Percentiles rank a stretch among this genome's conserved stretches.
phyloP scores from a whole-genome alignment of 257 asterid genomes.

The Solanum rostratum region DNA sequence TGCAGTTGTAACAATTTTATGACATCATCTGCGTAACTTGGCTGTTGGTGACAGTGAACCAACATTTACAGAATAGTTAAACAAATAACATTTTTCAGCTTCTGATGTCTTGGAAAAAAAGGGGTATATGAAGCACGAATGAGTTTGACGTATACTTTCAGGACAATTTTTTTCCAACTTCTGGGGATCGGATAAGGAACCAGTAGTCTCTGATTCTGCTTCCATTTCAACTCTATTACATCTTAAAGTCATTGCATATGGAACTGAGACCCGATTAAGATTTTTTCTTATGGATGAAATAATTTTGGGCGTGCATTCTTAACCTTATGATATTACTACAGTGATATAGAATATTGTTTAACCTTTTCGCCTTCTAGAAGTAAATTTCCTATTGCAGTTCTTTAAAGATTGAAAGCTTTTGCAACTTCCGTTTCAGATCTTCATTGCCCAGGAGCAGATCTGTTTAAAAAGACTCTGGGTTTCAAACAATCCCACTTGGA shows the following conservation, averaged over 20 bases:
- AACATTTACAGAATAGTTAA: not conserved
- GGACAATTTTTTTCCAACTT: not conserved
- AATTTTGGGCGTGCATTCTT: not conserved
- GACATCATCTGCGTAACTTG: not conserved
- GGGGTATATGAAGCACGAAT: not conserved
- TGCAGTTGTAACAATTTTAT: not conserved
- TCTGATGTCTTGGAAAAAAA: not conserved
- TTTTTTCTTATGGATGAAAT: not conserved
- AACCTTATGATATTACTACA: not conserved
- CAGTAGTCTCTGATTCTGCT: not conserved
- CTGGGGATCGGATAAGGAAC: not conserved
- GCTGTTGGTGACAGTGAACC: not conserved
- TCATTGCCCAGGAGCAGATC: constrained; percentile 89
- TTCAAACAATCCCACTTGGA: constrained; percentile 50
- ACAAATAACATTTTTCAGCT: not conserved
- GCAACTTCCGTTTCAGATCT: constrained; percentile 40
- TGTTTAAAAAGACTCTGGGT: constrained; percentile 78
- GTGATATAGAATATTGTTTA: not conserved
- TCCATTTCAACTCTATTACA: not conserved
- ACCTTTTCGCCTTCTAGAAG: not conserved
- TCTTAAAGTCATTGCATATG: not conserved
- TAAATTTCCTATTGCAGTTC: not conserved
- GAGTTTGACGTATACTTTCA: not conserved
- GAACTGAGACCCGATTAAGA: not conserved
- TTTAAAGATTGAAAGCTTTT: not conserved